Evolutionary conservation across 2,329 filamentous ascomycete species (phyloP).

Genomic region (Neocucurbitaria cava): DNA sequence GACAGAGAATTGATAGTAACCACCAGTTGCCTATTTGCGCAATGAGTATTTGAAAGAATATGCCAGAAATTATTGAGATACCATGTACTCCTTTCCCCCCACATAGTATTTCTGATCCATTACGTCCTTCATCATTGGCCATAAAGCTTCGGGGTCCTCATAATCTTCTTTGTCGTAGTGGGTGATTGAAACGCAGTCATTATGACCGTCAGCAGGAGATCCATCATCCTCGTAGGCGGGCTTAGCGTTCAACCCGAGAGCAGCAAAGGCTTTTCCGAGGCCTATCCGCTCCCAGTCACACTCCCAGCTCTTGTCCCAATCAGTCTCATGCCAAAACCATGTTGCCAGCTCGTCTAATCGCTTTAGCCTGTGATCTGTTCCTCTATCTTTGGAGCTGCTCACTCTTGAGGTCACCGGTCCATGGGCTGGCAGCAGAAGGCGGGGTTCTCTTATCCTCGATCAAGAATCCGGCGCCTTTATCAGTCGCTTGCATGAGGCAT

Average conservation of each 20-base stretch:
- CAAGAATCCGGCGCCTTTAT: conserved; percentile 21
- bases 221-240: conserved; percentile 6
- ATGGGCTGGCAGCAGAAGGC: conserved; percentile 24
- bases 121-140: background rate
- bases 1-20: conserved; percentile 18
- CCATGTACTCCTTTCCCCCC: conserved; percentile 17
- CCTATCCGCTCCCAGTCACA: conserved; percentile 11
- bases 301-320: background rate
- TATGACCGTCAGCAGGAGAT: conserved; percentile 5
- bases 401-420: conserved; percentile 22
- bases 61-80: background rate
- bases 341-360: conserved; percentile 7
- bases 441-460: conserved; percentile 11
- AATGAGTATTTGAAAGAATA: background rate
- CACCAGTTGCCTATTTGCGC: conserved; percentile 19
- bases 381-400: background rate
- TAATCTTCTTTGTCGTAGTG: conserved; percentile 13
- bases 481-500: conserved; percentile 24
- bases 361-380: background rate
- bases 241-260: conserved; percentile 11
- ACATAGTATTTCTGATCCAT: conserved; percentile 21
- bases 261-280: conserved; percentile 10
- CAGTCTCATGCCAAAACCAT: conserved; percentile 21
- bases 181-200: conserved; percentile 11
- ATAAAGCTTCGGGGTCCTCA: conserved; percentile 1